Conservation (phyloP, 2,329 filamentous ascomycete genomes). For the Ophiostoma australiae region DNA sequence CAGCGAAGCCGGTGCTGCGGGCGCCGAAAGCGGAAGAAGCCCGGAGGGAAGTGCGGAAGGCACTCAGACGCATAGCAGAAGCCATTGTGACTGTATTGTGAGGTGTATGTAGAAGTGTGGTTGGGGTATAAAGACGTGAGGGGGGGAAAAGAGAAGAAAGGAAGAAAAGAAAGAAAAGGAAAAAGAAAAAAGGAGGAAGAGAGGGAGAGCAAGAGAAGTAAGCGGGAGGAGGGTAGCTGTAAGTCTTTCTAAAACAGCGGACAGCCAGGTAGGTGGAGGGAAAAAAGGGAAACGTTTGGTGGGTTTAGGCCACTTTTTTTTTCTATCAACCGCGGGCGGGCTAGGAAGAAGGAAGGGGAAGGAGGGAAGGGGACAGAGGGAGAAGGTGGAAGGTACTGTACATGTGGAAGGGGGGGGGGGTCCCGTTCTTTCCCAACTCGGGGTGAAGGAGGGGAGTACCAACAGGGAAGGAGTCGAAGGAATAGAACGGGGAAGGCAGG, state of each 20-base stretch:
- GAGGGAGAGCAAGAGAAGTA: conserved; percentile 28
- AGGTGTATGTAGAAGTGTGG: neutral
- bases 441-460: conserved; percentile 13
- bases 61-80: conserved; percentile 73
- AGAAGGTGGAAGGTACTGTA: conserved; percentile 8
- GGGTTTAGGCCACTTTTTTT: conserved; percentile 24
- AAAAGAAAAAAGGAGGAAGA: neutral
- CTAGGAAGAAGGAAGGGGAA: conserved; percentile 22
- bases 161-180: neutral
- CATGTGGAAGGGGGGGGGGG: conserved; percentile 10
- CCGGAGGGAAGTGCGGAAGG: conserved; percentile 71
- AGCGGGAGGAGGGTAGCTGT: conserved; percentile 4
- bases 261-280: conserved; percentile 19
- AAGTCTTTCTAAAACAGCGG: conserved; percentile 10
- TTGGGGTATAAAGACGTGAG: conserved; percentile 23
- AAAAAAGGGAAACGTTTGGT: conserved; percentile 26
- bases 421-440: neutral
- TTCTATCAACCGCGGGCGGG: conserved; percentile 17
- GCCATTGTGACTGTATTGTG: conserved; percentile 58
- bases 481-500: conserved; percentile 8
- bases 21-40: conserved; percentile 59
- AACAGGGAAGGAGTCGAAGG: conserved; percentile 16
- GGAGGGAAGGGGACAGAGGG: conserved; percentile 13
- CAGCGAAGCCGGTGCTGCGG: conserved; percentile 70
- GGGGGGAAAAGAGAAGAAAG: conserved; percentile 31